These are phyloP conservation scores for Tagetes erecta DNA, from an alignment of 129 eudicot genomes.

Conservation along the genomic window DNA sequence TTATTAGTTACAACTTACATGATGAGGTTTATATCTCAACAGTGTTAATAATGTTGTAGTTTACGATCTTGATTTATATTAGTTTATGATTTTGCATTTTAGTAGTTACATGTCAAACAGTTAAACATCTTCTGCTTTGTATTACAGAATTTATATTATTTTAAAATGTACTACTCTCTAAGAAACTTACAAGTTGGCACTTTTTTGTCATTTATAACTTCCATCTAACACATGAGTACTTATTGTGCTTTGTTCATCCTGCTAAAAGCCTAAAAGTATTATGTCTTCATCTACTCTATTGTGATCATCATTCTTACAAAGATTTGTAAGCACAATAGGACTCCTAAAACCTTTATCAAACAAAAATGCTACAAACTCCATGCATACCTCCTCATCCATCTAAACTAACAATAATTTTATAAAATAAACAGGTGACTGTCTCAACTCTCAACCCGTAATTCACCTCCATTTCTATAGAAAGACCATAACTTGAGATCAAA, in stretches of 20 bases:
- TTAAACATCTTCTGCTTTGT: neutral
- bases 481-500: neutral
- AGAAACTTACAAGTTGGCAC: neutral
- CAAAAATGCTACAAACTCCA: neutral
- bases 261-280: neutral
- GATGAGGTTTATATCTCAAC: neutral
- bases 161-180: neutral
- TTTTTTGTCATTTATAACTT: neutral
- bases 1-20: neutral
- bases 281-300: neutral
- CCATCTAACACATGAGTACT: neutral
- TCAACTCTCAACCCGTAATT: neutral
- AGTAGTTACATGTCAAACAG: neutral
- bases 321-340: neutral
- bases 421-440: neutral
- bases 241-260: neutral
- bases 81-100: neutral
- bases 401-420: neutral
- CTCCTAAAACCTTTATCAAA: neutral
- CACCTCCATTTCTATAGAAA: neutral
- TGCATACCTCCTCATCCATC: constrained; percentile 5
- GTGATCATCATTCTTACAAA: neutral
- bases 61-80: neutral
- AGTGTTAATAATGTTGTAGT: neutral
- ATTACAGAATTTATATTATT: neutral